Conservation (phyloP, 148 eudicot genomes). For the Rhododendron williamsianum region DNA sequence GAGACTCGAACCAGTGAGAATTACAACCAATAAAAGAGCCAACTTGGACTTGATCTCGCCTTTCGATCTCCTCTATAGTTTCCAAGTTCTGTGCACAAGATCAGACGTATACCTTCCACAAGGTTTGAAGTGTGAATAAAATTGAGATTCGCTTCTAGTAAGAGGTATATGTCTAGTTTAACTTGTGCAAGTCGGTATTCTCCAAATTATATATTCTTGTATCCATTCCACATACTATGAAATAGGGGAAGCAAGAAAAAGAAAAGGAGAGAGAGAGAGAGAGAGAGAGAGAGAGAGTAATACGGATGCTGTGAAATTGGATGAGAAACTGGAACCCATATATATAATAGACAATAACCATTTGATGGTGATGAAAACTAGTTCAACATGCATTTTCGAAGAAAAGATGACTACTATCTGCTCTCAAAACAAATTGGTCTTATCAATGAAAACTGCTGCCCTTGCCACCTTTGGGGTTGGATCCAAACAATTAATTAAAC, state of each 20-base stretch:
- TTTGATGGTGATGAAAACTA: background rate
- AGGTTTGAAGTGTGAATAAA: too few species aligned
- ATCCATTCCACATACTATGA: too few species aligned
- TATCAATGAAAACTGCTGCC: background rate
- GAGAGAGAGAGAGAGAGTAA: background rate
- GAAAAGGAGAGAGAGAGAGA: background rate
- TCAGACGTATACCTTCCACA: too few species aligned
- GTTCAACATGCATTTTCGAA: background rate
- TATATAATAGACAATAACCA: background rate
- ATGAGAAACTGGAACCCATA: background rate
- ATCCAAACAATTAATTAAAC: background rate
- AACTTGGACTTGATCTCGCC: background rate
- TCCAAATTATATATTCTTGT: background rate
- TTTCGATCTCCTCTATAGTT: background rate
- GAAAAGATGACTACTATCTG: background rate
- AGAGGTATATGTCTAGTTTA: background rate
- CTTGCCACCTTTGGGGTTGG: background rate
- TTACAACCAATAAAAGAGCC: background rate
- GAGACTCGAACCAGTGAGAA: background rate
- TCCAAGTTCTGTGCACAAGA: background rate
- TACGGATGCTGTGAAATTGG: background rate
- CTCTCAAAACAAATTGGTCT: background rate
- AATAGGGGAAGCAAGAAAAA: background rate
- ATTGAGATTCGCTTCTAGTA: background rate
- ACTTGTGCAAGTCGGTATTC: background rate